Conservation (phyloP, 805 yeast species). For the Pichia californica region DNA sequence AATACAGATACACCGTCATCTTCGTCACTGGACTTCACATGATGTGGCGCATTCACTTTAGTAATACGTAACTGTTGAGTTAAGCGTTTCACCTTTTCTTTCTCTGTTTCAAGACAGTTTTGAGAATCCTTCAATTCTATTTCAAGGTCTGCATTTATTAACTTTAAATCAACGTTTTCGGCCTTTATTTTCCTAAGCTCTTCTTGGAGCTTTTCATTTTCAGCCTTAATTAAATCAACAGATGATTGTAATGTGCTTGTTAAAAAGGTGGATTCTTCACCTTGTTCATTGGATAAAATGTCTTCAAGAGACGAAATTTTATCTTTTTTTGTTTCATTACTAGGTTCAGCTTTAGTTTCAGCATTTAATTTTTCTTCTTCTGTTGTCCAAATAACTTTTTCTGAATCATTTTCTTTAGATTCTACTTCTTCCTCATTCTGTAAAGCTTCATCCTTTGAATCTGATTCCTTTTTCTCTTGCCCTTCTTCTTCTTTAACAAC, state of each 20-base stretch:
- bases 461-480: neutral
- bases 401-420: no score
- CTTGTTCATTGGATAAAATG: slow-evolving; percentile 12
- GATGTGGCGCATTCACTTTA: slow-evolving; percentile 26
- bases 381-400: no score
- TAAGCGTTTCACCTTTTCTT: slow-evolving; percentile 21
- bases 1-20: slow-evolving; percentile 16
- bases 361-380: neutral
- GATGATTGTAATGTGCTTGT: slow-evolving; percentile 27
- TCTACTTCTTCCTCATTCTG: no score
- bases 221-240: slow-evolving; percentile 27
- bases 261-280: slow-evolving; percentile 21
- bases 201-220: slow-evolving; percentile 18
- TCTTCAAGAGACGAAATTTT: slow-evolving; percentile 13
- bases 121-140: slow-evolving; percentile 33
- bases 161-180: slow-evolving; percentile 24
- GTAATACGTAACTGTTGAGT: slow-evolving; percentile 26
- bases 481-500: neutral
- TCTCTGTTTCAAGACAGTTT: slow-evolving; percentile 28
- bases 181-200: slow-evolving; percentile 12
- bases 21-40: slow-evolving; percentile 18
- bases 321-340: slow-evolving; percentile 1
- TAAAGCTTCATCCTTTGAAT: no score
- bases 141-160: slow-evolving; percentile 29
- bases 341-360: neutral